Base-by-base conservation (phyloP, 2,329 filamentous ascomycete species). In the Didymella pomorum region DNA sequence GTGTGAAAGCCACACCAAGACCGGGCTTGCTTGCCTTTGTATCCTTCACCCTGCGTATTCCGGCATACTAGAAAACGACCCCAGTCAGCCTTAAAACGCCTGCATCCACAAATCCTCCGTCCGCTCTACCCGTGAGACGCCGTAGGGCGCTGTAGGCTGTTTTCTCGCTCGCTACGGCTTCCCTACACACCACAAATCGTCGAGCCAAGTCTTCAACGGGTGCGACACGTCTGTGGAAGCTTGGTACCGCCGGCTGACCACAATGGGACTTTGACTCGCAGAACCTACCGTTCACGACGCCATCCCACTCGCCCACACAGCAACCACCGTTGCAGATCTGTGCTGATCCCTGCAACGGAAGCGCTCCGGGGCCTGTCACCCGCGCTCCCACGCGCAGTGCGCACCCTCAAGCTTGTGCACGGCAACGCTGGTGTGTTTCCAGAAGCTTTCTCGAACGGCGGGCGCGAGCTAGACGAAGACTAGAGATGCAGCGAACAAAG, bases 291-390 rank as follows among this genome's bases (percentile, higher is more conserved):
- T 51, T 50, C 50, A 25, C 16, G 26, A 53, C 29, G 28, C 20
- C 56, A n/a, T 43, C 41, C 3, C 41, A 58, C 56, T 54, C 56
- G 50, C 56, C 56, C 25, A 37, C 23, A 48, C 23, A 18, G 43
- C 49, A 29, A 21, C 51, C 45, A 18, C 39, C 41, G 51, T 58
- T 58, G 56, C 56, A 54, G 45, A 58, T 58, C 44, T n/a, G 9
- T 18, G 21, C 25, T 8, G 20, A 50, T 51, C 56, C 56, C 51
- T 54, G 56, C 56, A 26, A 39, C 45, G 50, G 45, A 46, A 50
- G 45, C 25, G 56, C 46, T 58, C 50, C 50, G 45, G 7, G 41
- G n/a, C 44, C 25, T 58, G 50, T 50, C 56, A 58, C 50, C 31
- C 31, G 31, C 31, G 31, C 31, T 35, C 6, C 28, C 28, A 29